Evolutionary conservation across 208 protist genomes (phyloP).

Genomic region (Leishmania gerbilli): DNA sequence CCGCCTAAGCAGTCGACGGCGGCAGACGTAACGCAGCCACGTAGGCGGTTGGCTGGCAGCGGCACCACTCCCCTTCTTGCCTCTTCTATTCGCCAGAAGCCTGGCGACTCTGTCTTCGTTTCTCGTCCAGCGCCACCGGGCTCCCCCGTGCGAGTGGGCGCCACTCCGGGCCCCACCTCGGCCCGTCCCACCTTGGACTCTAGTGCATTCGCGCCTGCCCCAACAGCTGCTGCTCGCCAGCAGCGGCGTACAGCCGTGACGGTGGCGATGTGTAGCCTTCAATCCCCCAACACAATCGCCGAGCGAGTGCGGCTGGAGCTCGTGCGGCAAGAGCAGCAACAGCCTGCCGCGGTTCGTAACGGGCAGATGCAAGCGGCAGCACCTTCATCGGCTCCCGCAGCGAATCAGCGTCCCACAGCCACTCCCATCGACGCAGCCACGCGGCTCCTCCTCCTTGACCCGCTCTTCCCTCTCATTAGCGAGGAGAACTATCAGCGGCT

Average conservation of each 20-base stretch:
- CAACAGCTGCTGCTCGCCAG: constrained; percentile 11
- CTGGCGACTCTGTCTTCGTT: background rate
- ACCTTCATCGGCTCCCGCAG: background rate
- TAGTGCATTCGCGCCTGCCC: background rate
- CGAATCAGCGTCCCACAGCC: background rate
- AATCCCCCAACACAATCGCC: constrained; percentile 14
- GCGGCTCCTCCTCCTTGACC: constrained; percentile 44
- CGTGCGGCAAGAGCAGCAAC: constrained; percentile 19
- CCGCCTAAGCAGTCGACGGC: constrained; percentile 7
- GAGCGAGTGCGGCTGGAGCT: constrained; percentile 22
- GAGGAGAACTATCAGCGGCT: constrained; percentile 83
- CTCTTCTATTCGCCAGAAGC: constrained; percentile 31
- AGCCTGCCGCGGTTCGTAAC: background rate
- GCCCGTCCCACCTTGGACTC: constrained; percentile 22
- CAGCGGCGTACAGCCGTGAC: constrained; percentile 18
- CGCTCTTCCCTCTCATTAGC: constrained; percentile 60
- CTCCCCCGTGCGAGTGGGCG: background rate
- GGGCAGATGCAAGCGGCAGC: background rate
- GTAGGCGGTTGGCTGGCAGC: constrained; percentile 5
- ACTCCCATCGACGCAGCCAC: constrained; percentile 18
- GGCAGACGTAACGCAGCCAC: constrained; percentile 16
- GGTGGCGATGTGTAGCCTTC: constrained; percentile 21
- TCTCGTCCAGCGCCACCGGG: background rate
- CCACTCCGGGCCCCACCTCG: background rate
- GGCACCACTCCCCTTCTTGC: constrained; percentile 12